Percentiles rank a stretch among this genome's conserved stretches.
Conservation (phyloP, 257 asterid genomes). For the Solanum stenotomum region DNA sequence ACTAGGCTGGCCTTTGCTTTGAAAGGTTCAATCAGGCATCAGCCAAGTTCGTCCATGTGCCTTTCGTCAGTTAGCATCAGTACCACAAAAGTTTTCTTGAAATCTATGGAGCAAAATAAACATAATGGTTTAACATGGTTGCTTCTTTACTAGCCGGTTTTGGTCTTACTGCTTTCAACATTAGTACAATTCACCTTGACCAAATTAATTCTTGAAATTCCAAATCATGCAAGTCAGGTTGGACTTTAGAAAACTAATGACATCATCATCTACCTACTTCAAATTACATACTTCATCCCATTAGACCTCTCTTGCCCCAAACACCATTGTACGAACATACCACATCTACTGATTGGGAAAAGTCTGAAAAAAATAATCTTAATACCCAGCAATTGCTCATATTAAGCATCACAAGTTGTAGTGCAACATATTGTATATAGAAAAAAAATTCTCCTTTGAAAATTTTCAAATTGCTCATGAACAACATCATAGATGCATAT, state of each 20-base stretch:
- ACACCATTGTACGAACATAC: background rate
- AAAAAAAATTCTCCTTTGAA: background rate
- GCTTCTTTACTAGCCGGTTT: background rate
- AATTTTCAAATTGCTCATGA: background rate
- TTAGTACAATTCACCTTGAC: background rate
- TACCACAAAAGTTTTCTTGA: background rate
- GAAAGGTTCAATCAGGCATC: background rate
- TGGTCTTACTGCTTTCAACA: background rate
- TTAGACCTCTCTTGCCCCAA: background rate
- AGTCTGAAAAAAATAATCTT: background rate
- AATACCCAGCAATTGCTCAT: background rate
- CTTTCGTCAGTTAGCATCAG: background rate
- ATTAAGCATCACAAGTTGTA: background rate
- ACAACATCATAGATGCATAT: background rate
- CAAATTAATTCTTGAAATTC: background rate
- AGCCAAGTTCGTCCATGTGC: background rate
- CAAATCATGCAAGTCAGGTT: no score
- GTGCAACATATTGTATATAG: background rate
- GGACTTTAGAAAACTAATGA: no score
- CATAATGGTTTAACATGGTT: background rate
- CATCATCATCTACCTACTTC: background rate
- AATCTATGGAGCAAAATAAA: background rate
- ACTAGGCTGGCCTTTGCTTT: background rate
- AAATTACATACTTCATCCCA: background rate
- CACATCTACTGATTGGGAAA: background rate